Base-by-base conservation (phyloP, 2,329 filamentous ascomycete species). In the Didymella glomerata region DNA sequence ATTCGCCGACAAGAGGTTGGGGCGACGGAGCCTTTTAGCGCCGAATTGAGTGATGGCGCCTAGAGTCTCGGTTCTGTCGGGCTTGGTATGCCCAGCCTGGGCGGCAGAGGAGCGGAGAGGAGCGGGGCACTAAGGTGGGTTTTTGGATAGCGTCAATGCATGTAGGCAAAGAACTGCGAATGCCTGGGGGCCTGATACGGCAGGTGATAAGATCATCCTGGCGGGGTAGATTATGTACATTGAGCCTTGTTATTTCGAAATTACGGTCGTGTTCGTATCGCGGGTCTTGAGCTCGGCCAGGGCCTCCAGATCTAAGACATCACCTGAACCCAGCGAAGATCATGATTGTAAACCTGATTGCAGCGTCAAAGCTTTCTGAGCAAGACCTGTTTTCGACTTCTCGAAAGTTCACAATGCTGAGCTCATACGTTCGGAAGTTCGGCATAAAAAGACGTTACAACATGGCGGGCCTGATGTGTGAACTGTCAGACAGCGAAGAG, bases 21-120 rank as follows among this genome's bases (percentile, higher is more conserved):
- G 52, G 45, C 57, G 36, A 50, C 20, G 9, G 27, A 48, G 41
- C 54, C 47, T 40, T 49, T 54, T 63, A 60, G 62, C 30, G 48
- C 44, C 20, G 9, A 18, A 48, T 36, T 4, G 27, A 40, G 22
- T 1, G 16, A 14, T 65, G 50, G 63, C 65, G 65, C 66, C 34
- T 66, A 65, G 24, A 20, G 6, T 28, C 40, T 54, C 56, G 56
- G 56, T 27, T 54, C 46, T 41, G 20, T 57, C 57, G 57, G 61
- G 34, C 67, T 69, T 64, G 65, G 63, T 58, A 28, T 38, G 47
- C 63, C 48, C 48, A 61, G 60, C 53, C 32, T 68, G 59, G 64
- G 64, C 67, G 36, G 45, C 54, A 58, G 62, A 60, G 63, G 60
- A 65, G 66, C 64, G 66, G 66, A 62, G 67, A 66, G 65, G 67